Evolutionary conservation across 768 basidiomycete genomes (phyloP).

Genomic region (Panus rudis): DNA sequence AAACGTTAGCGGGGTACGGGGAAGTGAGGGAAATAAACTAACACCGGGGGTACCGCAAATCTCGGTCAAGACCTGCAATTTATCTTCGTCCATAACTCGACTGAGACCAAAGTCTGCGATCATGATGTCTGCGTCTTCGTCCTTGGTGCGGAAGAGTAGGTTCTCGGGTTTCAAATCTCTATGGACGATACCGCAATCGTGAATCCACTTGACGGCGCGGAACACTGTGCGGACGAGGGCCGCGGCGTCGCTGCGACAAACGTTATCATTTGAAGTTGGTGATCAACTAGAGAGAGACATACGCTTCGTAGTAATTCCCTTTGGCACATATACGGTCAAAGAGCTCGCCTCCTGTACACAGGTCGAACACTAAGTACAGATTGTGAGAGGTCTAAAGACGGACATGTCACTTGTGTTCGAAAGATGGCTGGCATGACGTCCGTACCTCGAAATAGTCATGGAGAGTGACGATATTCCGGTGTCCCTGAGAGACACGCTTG

Average conservation of each 20-base stretch:
- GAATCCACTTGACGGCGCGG: conserved; percentile 85
- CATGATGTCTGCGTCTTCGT: conserved; percentile 91
- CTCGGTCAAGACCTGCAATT: conserved; percentile 83
- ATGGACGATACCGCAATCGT: conserved; percentile 89
- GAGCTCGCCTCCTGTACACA: conserved; percentile 97
- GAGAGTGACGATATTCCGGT: conserved; percentile 86
- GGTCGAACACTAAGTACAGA: conserved; percentile 90
- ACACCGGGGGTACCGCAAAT: conserved; percentile 93
- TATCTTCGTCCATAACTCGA: conserved; percentile 86
- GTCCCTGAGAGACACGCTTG: conserved; percentile 87
- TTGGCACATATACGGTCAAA: conserved; percentile 98
- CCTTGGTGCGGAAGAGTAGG: conserved; percentile 83
- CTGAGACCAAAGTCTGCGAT: conserved; percentile 95
- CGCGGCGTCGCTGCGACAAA: conserved; percentile 71
- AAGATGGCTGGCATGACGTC: neutral
- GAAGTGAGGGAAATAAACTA: conserved; percentile 18
- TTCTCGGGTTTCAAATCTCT: conserved; percentile 98
- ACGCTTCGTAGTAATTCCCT: conserved; percentile 95
- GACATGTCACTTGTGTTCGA: conserved; percentile 2
- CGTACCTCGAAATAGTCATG: conserved; percentile 93
- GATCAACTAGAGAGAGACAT: conserved; percentile 21
- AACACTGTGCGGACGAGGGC: conserved; percentile 82
- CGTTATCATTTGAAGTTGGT: conserved; percentile 10
- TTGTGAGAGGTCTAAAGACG: conserved; percentile 73
- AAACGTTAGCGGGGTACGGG: neutral